A percentile compares a stretch with the other conserved stretches of the same genome.
phyloP scores from a whole-genome alignment of 345 rosid species.

The Viola odorata region DNA sequence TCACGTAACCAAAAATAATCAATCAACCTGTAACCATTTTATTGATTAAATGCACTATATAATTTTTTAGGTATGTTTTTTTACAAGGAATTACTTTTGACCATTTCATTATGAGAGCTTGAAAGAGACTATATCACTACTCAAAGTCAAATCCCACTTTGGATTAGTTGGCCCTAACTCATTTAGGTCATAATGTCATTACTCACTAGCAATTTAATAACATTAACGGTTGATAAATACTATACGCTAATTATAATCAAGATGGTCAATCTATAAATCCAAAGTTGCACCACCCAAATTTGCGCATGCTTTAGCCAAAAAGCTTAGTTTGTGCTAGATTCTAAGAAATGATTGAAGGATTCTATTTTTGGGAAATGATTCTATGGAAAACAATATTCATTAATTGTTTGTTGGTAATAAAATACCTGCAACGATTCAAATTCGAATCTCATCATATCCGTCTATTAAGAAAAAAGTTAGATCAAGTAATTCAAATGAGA shows the following conservation, averaged over 20 bases:
- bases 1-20: no score
- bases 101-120: slow-evolving; percentile 7
- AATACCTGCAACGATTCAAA: no score
- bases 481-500: no score
- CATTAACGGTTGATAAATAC: no score
- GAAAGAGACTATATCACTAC: slow-evolving; percentile 16
- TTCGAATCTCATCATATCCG: no score
- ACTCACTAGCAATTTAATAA: background rate
- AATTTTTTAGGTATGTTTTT: no score
- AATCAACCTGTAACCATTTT: no score
- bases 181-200: slow-evolving; percentile 15
- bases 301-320: slow-evolving; percentile 25
- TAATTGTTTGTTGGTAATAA: no score
- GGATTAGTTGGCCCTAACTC: slow-evolving; percentile 18
- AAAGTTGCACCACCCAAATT: slow-evolving; percentile 12
- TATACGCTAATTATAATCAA: background rate
- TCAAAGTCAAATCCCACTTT: slow-evolving; percentile 39
- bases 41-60: no score
- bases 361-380: no score
- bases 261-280: slow-evolving; percentile 11
- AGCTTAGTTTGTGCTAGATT: background rate
- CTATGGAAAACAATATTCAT: no score
- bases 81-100: slow-evolving; percentile 18
- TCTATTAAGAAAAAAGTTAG: no score
- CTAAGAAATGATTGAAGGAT: slow-evolving; percentile 4